Conservation (phyloP, 2,329 filamentous ascomycete species). For the Colletotrichum sp. region DNA sequence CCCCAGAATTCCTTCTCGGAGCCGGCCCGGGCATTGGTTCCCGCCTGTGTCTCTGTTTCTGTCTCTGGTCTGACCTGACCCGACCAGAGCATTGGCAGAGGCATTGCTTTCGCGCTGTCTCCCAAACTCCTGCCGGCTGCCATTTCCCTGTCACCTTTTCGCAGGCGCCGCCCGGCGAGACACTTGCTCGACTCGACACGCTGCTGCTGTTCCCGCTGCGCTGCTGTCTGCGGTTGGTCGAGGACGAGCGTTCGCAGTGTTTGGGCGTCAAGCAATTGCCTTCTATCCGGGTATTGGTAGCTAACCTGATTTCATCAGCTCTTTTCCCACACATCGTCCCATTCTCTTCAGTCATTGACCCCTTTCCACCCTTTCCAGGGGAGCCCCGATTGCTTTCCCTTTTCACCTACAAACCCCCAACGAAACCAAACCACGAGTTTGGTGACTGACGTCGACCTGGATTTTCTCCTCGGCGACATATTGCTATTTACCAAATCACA, state of each 20-base stretch:
- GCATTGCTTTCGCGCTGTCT: neutral
- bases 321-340: neutral
- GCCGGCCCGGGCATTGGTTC: neutral
- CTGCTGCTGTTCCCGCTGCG: neutral
- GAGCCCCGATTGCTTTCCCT: neutral
- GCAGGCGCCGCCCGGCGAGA: constrained; percentile 8
- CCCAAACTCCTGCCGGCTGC: constrained; percentile 1
- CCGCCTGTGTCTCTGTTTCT: neutral
- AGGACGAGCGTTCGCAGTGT: neutral
- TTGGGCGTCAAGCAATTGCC: constrained; percentile 1
- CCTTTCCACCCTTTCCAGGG: constrained; percentile 9
- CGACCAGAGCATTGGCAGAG: neutral
- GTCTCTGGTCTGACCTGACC: neutral
- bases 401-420: neutral
- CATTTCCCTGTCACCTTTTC: constrained; percentile 1
- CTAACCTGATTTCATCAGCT: constrained; percentile 9
- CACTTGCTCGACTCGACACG: neutral
- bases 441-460: neutral
- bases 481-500: neutral
- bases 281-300: neutral
- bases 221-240: neutral
- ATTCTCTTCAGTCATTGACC: neutral
- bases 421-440: neutral
- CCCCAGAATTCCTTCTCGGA: neutral
- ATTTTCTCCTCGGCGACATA: neutral